Evolutionary conservation across 2,329 filamentous ascomycete species (phyloP).

Genomic region (Arthrobotrys musiformis): DNA sequence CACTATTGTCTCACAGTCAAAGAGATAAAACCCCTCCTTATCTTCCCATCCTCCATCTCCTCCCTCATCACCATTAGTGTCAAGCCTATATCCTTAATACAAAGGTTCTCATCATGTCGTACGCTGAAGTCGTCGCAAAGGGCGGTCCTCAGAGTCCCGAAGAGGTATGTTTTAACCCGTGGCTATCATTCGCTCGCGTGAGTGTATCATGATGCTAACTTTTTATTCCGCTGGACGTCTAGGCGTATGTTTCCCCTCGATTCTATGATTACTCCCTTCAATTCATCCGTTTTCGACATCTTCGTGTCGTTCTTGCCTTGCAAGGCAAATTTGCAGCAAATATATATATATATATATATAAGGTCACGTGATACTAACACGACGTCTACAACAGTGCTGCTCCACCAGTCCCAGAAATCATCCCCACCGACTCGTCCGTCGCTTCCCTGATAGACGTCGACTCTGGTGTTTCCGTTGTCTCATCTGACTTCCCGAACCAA

Average conservation of each 20-base stretch:
- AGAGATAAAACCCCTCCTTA: constrained; percentile 41
- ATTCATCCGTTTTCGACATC: not conserved
- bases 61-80: too few species aligned
- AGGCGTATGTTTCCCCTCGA: constrained; percentile 20
- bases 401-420: constrained; percentile 35
- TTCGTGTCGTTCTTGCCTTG: not conserved
- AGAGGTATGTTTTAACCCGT: constrained; percentile 29
- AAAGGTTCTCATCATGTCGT: constrained; percentile 41
- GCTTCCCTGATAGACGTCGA: constrained; percentile 50
- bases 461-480: constrained; percentile 48
- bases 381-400: constrained; percentile 24
- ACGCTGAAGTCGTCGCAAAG: constrained; percentile 41
- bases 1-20: not conserved
- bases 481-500: constrained; percentile 40
- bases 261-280: not conserved
- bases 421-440: constrained; percentile 48
- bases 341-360: not conserved
- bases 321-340: not conserved
- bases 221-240: not conserved
- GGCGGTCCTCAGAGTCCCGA: constrained; percentile 50
- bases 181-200: not conserved
- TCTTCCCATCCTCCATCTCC: constrained; percentile 10
- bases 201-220: constrained; percentile 6
- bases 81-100: too few species aligned
- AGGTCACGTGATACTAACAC: constrained; percentile 10